A percentile compares a stretch with the other conserved stretches of the same genome.
Evolutionary conservation across 805 yeast genomes (phyloP).

Genomic region (Candida saitoana): DNA sequence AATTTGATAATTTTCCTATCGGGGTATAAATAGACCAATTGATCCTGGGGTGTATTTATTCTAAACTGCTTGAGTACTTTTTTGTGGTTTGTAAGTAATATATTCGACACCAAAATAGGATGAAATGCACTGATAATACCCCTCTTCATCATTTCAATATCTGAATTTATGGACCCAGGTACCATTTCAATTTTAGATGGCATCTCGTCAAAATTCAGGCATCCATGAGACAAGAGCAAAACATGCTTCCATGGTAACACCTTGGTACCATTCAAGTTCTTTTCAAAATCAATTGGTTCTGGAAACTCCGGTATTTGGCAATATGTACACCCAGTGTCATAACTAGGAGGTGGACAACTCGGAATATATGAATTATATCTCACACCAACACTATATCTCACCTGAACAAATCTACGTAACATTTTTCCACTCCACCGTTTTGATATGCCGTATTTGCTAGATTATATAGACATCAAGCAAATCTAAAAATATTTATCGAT

Average conservation of each 20-base stretch:
- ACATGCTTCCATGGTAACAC: constrained; percentile 54
- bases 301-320: constrained; percentile 44
- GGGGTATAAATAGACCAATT: constrained; percentile 49
- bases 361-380: constrained; percentile 8
- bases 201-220: constrained; percentile 35
- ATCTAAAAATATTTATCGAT: background rate
- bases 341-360: constrained; percentile 47
- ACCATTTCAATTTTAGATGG: constrained; percentile 48
- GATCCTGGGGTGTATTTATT: constrained; percentile 4
- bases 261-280: constrained; percentile 44
- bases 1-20: constrained; percentile 45
- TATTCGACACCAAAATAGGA: constrained; percentile 50
- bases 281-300: constrained; percentile 37
- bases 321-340: constrained; percentile 60
- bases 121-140: constrained; percentile 35
- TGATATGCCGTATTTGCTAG: background rate
- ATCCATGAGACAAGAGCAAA: constrained; percentile 46
- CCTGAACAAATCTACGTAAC: background rate
- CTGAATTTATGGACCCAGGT: constrained; percentile 42
- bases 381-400: background rate
- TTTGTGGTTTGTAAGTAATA: constrained; percentile 23
- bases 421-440: background rate
- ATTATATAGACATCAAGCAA: background rate
- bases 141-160: constrained; percentile 33
- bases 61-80: constrained; percentile 6